These are phyloP conservation scores for Apiospora hydei DNA, from an alignment of 2,329 filamentous ascomycete genomes.

Conservation along the genomic window DNA sequence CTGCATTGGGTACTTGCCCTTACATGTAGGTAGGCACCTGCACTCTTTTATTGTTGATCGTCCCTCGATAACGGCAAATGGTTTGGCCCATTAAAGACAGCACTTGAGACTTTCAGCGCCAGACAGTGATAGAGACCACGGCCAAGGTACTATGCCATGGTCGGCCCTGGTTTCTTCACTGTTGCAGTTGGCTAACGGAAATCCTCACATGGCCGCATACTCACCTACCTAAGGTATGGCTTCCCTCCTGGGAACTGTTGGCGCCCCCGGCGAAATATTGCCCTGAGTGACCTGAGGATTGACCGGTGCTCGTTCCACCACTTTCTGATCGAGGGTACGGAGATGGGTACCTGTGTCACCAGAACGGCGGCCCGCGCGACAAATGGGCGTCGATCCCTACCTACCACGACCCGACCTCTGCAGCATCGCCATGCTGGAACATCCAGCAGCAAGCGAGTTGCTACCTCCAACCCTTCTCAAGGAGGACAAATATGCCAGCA, in stretches of 20 bases:
- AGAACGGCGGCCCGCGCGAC: not conserved
- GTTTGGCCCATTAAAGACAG: not conserved
- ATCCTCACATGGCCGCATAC: not conserved
- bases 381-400: not conserved
- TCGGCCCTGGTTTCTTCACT: not conserved
- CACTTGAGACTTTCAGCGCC: not conserved
- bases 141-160: not conserved
- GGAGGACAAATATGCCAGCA: not conserved
- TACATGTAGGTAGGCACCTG: not conserved
- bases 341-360: not conserved
- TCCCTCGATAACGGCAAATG: not conserved
- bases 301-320: slow-evolving; percentile 6
- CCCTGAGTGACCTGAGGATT: not conserved
- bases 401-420: not conserved
- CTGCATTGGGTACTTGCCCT: no score
- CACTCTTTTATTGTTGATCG: not conserved
- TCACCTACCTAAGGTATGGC: not conserved
- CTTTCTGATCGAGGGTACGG: not conserved
- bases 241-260: not conserved
- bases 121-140: not conserved
- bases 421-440: not conserved
- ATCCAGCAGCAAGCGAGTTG: not conserved
- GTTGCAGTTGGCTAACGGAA: not conserved
- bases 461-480: not conserved
- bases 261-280: not conserved